These are phyloP conservation scores for Saccharum spontaneum DNA, from an alignment of 176 grass and related monocot genomes.

Conservation along the genomic window DNA sequence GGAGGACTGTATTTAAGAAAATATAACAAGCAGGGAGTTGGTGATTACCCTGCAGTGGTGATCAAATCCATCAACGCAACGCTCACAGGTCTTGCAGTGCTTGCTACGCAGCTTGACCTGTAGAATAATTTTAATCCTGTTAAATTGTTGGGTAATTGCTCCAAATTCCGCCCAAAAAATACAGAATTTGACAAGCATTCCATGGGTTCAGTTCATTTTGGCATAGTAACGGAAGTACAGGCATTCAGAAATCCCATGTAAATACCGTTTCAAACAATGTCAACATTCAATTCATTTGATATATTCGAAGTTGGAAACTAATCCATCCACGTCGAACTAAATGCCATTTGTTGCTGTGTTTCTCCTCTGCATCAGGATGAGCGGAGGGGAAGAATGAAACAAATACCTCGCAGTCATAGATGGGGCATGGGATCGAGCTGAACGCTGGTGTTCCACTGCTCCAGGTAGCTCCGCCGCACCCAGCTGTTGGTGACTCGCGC, in stretches of 20 bases:
- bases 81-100: constrained; percentile 92
- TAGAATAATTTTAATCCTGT: neutral
- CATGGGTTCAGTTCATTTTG: neutral
- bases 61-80: constrained; percentile 97
- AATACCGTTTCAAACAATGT: neutral
- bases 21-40: neutral
- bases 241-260: neutral
- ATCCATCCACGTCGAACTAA: neutral
- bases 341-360: neutral
- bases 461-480: constrained; percentile 85
- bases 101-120: constrained; percentile 94
- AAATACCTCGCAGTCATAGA: constrained; percentile 82
- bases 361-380: too few relatives aligned
- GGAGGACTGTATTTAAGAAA: neutral
- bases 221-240: neutral
- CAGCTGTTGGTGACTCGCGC: constrained; percentile 55
- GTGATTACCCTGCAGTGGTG: constrained; percentile 90
- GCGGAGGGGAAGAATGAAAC: neutral
- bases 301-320: neutral
- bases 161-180: neutral
- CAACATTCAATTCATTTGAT: neutral
- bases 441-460: constrained; percentile 67
- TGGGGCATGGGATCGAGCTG: constrained; percentile 83
- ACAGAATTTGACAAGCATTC: neutral
- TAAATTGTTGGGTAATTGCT: neutral